A percentile compares a stretch with the other conserved stretches of the same genome.
These are phyloP conservation scores for Xanthoconium separans DNA, from an alignment of 1,284 basidiomycete species.

Conservation along the genomic window DNA sequence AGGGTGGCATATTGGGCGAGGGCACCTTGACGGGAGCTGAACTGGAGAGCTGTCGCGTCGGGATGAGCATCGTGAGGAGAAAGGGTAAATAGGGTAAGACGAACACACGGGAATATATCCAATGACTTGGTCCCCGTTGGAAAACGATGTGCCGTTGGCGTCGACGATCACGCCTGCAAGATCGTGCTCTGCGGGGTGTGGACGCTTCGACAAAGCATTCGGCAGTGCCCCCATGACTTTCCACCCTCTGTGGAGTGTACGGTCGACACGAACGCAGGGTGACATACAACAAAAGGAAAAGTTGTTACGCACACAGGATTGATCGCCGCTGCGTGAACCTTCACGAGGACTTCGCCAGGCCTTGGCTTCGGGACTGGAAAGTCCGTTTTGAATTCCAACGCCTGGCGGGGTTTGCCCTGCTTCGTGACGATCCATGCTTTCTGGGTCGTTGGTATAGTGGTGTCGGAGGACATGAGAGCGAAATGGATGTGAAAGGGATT, in stretches of 20 bases:
- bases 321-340: slow-evolving; percentile 60
- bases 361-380: slow-evolving; percentile 43
- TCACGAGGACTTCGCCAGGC: slow-evolving; percentile 47
- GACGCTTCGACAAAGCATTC: slow-evolving; percentile 46
- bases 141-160: slow-evolving; percentile 49
- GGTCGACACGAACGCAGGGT: not conserved
- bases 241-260: slow-evolving; percentile 41
- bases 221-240: slow-evolving; percentile 57
- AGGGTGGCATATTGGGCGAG: slow-evolving; percentile 48
- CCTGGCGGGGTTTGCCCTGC: slow-evolving; percentile 43
- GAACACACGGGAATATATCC: slow-evolving; percentile 46
- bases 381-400: slow-evolving; percentile 45
- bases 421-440: slow-evolving; percentile 41
- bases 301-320: slow-evolving; percentile 58
- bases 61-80: not conserved
- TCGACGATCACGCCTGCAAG: slow-evolving; percentile 60
- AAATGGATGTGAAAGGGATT: too few relatives aligned
- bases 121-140: slow-evolving; percentile 58
- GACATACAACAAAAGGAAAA: too few relatives aligned
- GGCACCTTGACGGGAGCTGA: slow-evolving; percentile 5
- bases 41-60: slow-evolving; percentile 12
- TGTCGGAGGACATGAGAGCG: slow-evolving; percentile 6
- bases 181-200: slow-evolving; percentile 58
- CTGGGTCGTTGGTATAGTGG: slow-evolving; percentile 34
- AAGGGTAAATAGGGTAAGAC: slow-evolving; percentile 7